These are phyloP conservation scores for Sugiyamaella xylanicola DNA, from an alignment of 1,139 yeast genomes.

Conservation along the genomic window DNA sequence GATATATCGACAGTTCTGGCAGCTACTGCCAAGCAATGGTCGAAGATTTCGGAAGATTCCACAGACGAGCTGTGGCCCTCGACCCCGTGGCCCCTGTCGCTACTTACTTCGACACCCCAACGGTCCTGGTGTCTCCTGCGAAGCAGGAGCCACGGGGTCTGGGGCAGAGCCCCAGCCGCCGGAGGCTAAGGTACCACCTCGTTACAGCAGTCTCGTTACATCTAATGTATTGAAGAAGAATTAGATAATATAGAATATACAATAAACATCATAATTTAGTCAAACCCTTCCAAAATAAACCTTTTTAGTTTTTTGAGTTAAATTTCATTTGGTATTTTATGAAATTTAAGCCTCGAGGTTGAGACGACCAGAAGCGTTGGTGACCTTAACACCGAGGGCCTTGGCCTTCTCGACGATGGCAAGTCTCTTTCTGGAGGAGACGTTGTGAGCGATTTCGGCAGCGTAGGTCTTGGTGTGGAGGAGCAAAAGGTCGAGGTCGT, in stretches of 20 bases:
- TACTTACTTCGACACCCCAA: too few species aligned
- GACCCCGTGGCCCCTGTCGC: too few species aligned
- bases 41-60: too few species aligned
- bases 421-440: conserved; percentile 98
- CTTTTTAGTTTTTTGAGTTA: conserved; percentile 13
- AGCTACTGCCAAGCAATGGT: too few species aligned
- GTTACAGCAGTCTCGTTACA: conserved; percentile 3
- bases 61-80: too few species aligned
- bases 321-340: conserved; percentile 8
- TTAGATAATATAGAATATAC: conserved; percentile 19
- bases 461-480: conserved; percentile 98
- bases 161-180: conserved; percentile 2
- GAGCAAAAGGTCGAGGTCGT: conserved; percentile 93
- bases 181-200: not conserved
- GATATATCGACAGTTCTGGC: too few species aligned
- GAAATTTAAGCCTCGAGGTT: conserved; percentile 82
- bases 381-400: conserved; percentile 97
- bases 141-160: not conserved
- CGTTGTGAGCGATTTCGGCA: conserved; percentile 99
- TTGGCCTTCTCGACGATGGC: conserved; percentile 95
- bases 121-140: not conserved
- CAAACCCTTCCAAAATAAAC: conserved; percentile 12
- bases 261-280: conserved; percentile 15
- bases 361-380: conserved; percentile 99
- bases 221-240: conserved; percentile 19